These are phyloP conservation scores for Candida arabinofermentans DNA, from an alignment of 805 yeast species.

Conservation along the genomic window DNA sequence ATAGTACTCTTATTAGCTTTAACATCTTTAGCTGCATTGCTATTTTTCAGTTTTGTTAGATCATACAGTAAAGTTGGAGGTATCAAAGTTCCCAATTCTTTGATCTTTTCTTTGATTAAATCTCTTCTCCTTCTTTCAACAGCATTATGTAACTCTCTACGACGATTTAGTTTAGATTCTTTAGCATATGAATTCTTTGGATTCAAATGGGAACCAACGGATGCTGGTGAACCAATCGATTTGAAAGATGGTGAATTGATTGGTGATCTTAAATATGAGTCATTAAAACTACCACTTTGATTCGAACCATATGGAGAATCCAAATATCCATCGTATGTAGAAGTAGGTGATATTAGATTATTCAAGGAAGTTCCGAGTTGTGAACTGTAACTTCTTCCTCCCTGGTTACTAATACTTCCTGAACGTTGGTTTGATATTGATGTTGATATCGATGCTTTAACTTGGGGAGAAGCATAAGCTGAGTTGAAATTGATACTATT, in stretches of 20 bases:
- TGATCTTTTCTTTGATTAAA: conserved; percentile 81
- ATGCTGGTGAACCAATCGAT: conserved; percentile 32
- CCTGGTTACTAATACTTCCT: conserved; percentile 22
- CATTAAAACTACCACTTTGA: conserved; percentile 26
- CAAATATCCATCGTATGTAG: conserved; percentile 30
- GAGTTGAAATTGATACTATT: conserved; percentile 11
- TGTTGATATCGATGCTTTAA: conserved; percentile 19
- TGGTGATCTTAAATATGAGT: conserved; percentile 31
- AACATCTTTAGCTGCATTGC: conserved; percentile 48
- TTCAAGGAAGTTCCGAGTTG: conserved; percentile 30
- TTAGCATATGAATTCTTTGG: conserved; percentile 39
- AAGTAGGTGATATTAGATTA: conserved; percentile 31
- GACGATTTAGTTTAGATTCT: conserved; percentile 69
- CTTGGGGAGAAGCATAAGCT: conserved; percentile 28
- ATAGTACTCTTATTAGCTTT: conserved; percentile 83
- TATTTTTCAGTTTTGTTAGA: conserved; percentile 19
- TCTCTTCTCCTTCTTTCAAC: conserved; percentile 92
- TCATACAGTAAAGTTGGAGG: conserved; percentile 68
- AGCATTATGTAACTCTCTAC: conserved; percentile 90
- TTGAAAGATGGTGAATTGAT: conserved; percentile 32
- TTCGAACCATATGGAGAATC: conserved; percentile 35
- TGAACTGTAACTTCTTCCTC: conserved; percentile 26
- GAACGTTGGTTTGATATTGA: conserved; percentile 16
- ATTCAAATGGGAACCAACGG: conserved; percentile 30
- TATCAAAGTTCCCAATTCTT: conserved; percentile 74